Conservation (phyloP, 345 rosid genomes). For the Eucalyptus fibrosa region DNA sequence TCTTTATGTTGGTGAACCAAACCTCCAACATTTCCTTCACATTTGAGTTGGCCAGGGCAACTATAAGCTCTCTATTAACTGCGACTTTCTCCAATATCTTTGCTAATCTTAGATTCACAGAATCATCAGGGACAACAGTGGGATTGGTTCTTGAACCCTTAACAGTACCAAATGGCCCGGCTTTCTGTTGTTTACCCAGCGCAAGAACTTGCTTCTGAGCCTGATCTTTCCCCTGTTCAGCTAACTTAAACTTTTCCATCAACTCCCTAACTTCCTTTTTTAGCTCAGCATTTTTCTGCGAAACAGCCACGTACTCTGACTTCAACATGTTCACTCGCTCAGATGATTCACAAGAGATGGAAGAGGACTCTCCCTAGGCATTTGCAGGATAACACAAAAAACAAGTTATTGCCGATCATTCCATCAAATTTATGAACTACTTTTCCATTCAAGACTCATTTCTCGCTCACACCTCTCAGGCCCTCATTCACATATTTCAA, state of each 20-base stretch:
- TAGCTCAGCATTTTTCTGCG: constrained; percentile 20
- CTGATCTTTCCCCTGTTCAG: constrained; percentile 27
- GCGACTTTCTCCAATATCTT: constrained; percentile 20
- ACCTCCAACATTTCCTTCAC: constrained; percentile 28
- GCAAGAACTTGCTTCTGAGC: constrained; percentile 23
- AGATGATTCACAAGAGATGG: constrained; percentile 11
- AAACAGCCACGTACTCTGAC: constrained; percentile 8
- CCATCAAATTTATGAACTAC: not conserved
- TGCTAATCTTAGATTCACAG: constrained; percentile 29
- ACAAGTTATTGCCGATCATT: not conserved
- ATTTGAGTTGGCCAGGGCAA: constrained; percentile 40
- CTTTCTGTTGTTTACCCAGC: constrained; percentile 24
- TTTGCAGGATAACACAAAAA: not conserved
- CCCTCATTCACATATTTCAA: not conserved
- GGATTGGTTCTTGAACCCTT: constrained; percentile 34
- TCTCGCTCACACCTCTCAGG: not conserved
- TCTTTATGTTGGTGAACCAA: constrained; percentile 41
- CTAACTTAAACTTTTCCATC: constrained; percentile 19
- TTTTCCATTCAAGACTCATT: not conserved
- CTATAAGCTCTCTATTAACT: constrained; percentile 18
- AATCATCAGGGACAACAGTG: constrained; percentile 25
- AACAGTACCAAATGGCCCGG: constrained; percentile 32
- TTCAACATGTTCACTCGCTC: constrained; percentile 21
- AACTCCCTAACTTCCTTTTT: constrained; percentile 20
- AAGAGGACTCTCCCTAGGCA: not conserved